A percentile compares a stretch with the other conserved stretches of the same genome.
phyloP scores from a whole-genome alignment of 768 basidiomycete species.

The Lactifluus hygrophoroides region DNA sequence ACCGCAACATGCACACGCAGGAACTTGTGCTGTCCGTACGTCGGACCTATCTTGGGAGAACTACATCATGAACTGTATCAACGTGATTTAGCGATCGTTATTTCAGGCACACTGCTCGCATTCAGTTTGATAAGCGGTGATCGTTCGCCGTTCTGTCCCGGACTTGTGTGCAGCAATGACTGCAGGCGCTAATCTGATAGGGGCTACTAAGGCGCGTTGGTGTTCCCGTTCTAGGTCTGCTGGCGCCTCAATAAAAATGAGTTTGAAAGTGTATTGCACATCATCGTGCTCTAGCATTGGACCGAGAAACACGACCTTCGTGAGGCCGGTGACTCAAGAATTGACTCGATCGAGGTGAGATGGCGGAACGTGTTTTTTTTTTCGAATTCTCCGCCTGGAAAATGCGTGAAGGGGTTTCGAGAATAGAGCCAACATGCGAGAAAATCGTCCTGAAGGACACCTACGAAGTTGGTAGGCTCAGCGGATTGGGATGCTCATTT shows the following conservation, averaged over 20 bases:
- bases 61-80: background rate
- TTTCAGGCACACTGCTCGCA: too few relatives aligned
- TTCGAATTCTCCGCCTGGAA: background rate
- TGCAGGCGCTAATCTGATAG: background rate
- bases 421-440: background rate
- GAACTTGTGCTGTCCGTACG: background rate
- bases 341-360: background rate
- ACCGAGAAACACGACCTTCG: background rate
- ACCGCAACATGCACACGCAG: background rate
- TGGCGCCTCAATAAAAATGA: background rate
- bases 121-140: background rate
- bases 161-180: slow-evolving; percentile 6
- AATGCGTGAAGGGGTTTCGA: background rate
- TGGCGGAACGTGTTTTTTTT: background rate
- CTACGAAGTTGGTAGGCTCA: background rate
- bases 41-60: background rate
- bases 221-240: background rate
- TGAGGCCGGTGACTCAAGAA: background rate
- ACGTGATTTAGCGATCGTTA: background rate
- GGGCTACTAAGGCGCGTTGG: background rate
- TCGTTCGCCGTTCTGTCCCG: background rate
- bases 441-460: background rate
- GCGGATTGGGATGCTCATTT: background rate
- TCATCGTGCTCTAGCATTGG: background rate
- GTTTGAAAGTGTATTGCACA: background rate